Conservation (phyloP, 345 rosid genomes). For the Populus euphratica region DNA sequence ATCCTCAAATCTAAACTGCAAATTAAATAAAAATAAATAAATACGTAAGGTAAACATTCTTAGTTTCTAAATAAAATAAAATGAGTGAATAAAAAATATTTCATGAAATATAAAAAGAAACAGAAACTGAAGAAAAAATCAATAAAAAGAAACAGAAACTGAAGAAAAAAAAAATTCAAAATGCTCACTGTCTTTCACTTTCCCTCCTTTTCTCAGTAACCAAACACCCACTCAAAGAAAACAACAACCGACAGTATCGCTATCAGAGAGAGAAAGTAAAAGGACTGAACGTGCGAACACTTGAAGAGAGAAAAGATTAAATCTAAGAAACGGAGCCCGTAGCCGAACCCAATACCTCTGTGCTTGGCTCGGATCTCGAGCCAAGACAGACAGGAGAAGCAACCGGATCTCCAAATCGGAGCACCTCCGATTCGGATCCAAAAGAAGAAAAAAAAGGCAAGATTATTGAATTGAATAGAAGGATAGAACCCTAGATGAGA, state of each 20-base stretch:
- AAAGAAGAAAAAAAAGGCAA: neutral
- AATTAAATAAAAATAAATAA: neutral
- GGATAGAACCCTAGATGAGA: slow-evolving; percentile 32
- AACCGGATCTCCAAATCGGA: slow-evolving; percentile 45
- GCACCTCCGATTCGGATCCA: slow-evolving; percentile 8
- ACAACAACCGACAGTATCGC: neutral
- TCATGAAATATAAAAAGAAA: neutral
- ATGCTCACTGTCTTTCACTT: neutral
- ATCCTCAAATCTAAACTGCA: neutral
- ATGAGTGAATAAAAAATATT: neutral
- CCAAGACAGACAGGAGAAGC: slow-evolving; percentile 70
- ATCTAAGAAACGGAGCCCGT: neutral
- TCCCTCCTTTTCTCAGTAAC: slow-evolving; percentile 7
- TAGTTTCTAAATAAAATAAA: neutral
- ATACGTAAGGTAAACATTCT: neutral
- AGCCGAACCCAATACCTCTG: slow-evolving; percentile 51
- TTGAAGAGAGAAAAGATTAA: slow-evolving; percentile 12
- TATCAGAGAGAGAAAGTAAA: neutral
- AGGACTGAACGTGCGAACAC: neutral
- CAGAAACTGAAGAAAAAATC: neutral
- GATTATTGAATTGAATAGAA: neutral
- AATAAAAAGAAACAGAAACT: neutral
- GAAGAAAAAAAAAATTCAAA: neutral
- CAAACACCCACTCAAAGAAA: slow-evolving; percentile 9
- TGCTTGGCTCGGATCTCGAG: slow-evolving; percentile 97